phyloP scores from a whole-genome alignment of 768 basidiomycete genomes.

The Mycena rosella region DNA sequence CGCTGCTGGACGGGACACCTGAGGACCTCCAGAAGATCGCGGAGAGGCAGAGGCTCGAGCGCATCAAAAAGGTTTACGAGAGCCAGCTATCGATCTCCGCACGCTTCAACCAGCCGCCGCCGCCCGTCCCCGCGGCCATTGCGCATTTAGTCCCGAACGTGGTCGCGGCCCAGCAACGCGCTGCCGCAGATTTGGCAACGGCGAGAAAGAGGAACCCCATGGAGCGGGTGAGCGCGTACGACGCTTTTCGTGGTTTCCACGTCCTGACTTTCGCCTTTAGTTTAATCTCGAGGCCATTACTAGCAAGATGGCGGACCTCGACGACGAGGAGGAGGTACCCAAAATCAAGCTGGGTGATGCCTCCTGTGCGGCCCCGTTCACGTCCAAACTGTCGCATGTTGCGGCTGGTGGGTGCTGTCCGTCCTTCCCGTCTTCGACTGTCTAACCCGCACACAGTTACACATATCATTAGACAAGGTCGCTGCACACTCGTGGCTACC shows the following conservation, averaged over 20 bases:
- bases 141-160: slow-evolving; percentile 91
- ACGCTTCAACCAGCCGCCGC: slow-evolving; percentile 93
- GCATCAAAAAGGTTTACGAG: slow-evolving; percentile 97
- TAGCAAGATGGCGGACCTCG: slow-evolving; percentile 91
- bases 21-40: slow-evolving; percentile 96
- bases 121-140: slow-evolving; percentile 90
- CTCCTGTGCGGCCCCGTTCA: slow-evolving; percentile 98
- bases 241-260: slow-evolving; percentile 43
- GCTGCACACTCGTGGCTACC: slow-evolving; percentile 98
- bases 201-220: slow-evolving; percentile 88
- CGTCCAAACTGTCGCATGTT: slow-evolving; percentile 97
- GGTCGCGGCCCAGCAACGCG: slow-evolving; percentile 89
- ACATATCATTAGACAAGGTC: slow-evolving; percentile 97
- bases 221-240: slow-evolving; percentile 76
- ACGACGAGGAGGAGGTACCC: slow-evolving; percentile 94
- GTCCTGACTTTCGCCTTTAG: slow-evolving; percentile 54
- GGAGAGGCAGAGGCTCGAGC: slow-evolving; percentile 89
- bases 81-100: slow-evolving; percentile 92
- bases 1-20: slow-evolving; percentile 88
- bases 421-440: slow-evolving; percentile 12
- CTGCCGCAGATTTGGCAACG: slow-evolving; percentile 69
- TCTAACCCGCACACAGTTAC: slow-evolving; percentile 67
- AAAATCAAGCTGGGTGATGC: slow-evolving; percentile 99
- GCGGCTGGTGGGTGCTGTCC: slow-evolving; percentile 80
- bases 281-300: slow-evolving; percentile 86